These are phyloP conservation scores for Termitomyces heimii DNA, from an alignment of 768 basidiomycete genomes.

Conservation along the genomic window DNA sequence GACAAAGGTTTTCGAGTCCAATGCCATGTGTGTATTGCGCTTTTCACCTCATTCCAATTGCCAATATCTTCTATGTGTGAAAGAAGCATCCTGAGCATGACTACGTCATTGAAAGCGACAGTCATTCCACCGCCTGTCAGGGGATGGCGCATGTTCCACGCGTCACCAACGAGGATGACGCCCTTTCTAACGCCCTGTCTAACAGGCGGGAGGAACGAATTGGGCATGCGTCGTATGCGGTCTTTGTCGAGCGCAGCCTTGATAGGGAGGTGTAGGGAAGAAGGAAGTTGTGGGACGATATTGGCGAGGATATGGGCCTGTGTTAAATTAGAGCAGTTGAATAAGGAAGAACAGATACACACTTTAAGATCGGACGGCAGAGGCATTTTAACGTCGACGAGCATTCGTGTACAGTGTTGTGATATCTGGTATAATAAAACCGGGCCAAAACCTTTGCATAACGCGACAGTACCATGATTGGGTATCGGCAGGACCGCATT, in stretches of 20 bases:
- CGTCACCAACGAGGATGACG: conserved; percentile 84
- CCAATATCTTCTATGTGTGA: conserved; percentile 33
- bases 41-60: conserved; percentile 48
- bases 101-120: conserved; percentile 85
- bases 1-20: conserved; percentile 82
- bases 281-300: conserved; percentile 79
- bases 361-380: conserved; percentile 81
- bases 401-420: conserved; percentile 84
- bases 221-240: conserved; percentile 89
- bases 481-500: conserved; percentile 69
- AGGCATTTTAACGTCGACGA: conserved; percentile 84
- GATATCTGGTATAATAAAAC: conserved; percentile 93
- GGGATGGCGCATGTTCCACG: conserved; percentile 99
- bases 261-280: conserved; percentile 60
- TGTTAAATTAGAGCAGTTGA: neutral
- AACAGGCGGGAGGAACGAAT: conserved; percentile 83
- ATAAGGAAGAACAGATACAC: conserved; percentile 10
- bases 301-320: conserved; percentile 67
- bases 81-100: conserved; percentile 62
- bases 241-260: conserved; percentile 67
- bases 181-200: conserved; percentile 69
- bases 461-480: conserved; percentile 78
- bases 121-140: conserved; percentile 99
- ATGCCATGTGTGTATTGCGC: conserved; percentile 66
- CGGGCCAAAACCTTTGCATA: conserved; percentile 78